Base-by-base conservation (phyloP, 768 basidiomycete species). In the Leccinum olivaceopallidum region DNA sequence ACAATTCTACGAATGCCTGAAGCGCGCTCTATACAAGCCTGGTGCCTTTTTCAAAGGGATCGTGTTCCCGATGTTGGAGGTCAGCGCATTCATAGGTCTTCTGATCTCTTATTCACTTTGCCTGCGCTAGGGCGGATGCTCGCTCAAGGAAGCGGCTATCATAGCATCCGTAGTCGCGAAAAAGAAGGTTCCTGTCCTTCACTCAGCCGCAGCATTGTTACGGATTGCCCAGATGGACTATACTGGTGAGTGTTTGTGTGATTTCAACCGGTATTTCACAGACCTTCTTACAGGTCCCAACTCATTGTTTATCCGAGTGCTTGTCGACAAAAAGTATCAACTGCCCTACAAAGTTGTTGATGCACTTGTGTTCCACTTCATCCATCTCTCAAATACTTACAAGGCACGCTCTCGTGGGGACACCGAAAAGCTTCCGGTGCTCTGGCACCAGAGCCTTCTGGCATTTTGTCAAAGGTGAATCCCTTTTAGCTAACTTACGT, bases 11-110 rank as follows among this genome's bases (percentile, higher is more conserved):
- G 92, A 95, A 73, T 87, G 89, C n/a, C 72, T 99, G 65, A 95
- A 94, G 75, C 87, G 93, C 66, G 85, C 93, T 5, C 76, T 98
- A 60, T 98, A 96, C 75, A 99, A 98, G 74, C 97, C 97, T 3
- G 91, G 90, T 4, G 96, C 97, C 1, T 98, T 98, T 74, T 98
- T 98, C 82, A 98, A 99, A 73, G 97, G 96, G 5, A 88, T 99
- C 59, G 81, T 99, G 39, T 98, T 99, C 74, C 97, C 97, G 1
- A 80, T 99, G 73, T 83, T 97, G 61, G 94, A 96, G 71, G 95
- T 95, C 68, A 64, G 88, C 70, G 13, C 56, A 34, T 54, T 53
- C 18, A 48, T 42, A n/a, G 32, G 32, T 18, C 37, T 6, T 57
- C 26, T 9, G 81, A 78, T 73, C 78, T 75, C 26, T 36, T 49